A percentile compares a stretch with the other conserved stretches of the same genome.
Conservation (phyloP, 169 alveolate species). For the Plasmodium blacklocki region DNA sequence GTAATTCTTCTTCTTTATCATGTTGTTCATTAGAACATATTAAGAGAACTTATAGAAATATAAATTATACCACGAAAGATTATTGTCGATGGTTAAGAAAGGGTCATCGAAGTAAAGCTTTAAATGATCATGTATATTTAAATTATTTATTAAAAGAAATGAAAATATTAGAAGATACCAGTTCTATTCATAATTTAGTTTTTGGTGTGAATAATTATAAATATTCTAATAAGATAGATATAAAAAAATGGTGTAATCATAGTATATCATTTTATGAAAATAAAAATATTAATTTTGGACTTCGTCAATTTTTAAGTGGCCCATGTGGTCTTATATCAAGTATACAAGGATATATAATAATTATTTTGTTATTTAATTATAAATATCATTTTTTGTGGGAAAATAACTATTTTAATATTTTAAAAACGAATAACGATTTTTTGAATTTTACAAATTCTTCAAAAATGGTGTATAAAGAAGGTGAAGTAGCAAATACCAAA, state of each 20-base stretch:
- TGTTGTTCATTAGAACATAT: constrained; percentile 54
- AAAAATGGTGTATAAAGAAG: not conserved
- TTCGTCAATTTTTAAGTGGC: constrained; percentile 79
- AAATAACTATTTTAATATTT: constrained; percentile 49
- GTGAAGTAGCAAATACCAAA: not conserved
- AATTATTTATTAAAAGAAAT: constrained; percentile 59
- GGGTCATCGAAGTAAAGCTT: constrained; percentile 58
- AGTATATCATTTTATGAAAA: constrained; percentile 76
- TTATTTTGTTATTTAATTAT: constrained; percentile 79
- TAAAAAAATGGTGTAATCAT: constrained; percentile 80
- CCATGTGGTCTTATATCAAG: constrained; percentile 85
- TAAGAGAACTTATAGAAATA: constrained; percentile 29
- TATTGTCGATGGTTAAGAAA: constrained; percentile 69
- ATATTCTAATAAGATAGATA: constrained; percentile 54
- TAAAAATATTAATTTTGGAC: constrained; percentile 79
- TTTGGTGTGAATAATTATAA: constrained; percentile 74
- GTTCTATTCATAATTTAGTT: constrained; percentile 61
- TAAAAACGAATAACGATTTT: constrained; percentile 68
- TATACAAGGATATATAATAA: constrained; percentile 79
- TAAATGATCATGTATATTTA: constrained; percentile 70
- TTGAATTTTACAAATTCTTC: constrained; percentile 23
- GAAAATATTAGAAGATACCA: constrained; percentile 43
- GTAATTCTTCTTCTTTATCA: constrained; percentile 59
- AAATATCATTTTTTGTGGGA: constrained; percentile 75
- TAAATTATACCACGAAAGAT: constrained; percentile 69